These are phyloP conservation scores for Nicotiana knightiana DNA, from an alignment of 257 asterid species.

Conservation along the genomic window DNA sequence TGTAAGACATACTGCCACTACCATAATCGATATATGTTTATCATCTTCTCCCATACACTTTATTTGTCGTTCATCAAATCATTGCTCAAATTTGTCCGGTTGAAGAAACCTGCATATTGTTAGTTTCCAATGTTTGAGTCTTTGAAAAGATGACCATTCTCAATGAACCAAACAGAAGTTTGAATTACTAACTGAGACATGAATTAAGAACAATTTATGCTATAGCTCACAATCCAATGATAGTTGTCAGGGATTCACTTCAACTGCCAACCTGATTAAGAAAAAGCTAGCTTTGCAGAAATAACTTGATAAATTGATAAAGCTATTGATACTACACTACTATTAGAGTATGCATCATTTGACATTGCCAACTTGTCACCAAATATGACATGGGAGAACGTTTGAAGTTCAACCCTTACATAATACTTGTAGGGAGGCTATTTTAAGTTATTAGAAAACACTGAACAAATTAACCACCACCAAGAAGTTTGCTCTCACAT, in stretches of 20 bases:
- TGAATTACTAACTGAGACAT: background rate
- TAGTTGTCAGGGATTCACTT: background rate
- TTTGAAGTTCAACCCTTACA: background rate
- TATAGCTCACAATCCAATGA: background rate
- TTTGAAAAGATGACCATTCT: background rate
- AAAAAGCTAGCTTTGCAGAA: background rate
- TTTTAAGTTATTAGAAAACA: background rate
- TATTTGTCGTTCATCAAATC: background rate
- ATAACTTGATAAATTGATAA: background rate
- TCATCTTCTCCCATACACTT: background rate
- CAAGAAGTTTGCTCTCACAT: background rate
- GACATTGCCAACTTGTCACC: background rate
- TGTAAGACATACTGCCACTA: background rate
- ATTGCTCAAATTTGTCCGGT: background rate
- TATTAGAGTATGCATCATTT: background rate
- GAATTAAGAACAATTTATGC: background rate
- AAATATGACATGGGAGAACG: background rate
- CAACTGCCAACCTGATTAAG: background rate
- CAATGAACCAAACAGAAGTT: background rate
- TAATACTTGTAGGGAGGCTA: background rate
- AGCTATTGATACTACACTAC: background rate
- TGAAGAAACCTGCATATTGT: background rate
- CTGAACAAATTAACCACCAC: background rate
- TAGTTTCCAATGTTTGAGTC: background rate
- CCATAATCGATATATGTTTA: too few relatives aligned